These are phyloP conservation scores for Stipa capillata DNA, from an alignment of 176 grass and related monocot species.

Conservation along the genomic window DNA sequence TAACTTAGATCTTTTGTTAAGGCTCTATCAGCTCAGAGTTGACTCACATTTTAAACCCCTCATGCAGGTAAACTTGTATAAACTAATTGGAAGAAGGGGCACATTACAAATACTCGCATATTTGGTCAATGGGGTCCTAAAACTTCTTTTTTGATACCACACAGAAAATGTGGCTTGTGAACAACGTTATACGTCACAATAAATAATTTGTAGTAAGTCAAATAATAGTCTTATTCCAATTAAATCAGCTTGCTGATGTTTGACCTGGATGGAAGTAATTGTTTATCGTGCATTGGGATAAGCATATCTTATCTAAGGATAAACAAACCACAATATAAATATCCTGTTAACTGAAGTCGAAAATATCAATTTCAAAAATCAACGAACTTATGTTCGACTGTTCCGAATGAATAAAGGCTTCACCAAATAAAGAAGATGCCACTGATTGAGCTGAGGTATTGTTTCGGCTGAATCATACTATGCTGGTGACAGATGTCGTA, in stretches of 20 bases:
- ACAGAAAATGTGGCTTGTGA: neutral
- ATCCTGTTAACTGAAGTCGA: neutral
- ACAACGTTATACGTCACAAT: neutral
- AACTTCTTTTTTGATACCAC: neutral
- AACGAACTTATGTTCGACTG: constrained; percentile 2
- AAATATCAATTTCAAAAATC: too few relatives aligned
- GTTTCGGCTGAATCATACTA: constrained; percentile 11
- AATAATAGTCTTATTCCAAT: constrained; percentile 5
- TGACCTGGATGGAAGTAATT: neutral
- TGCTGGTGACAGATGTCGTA: too few relatives aligned
- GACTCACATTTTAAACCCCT: neutral
- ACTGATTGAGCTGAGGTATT: constrained; percentile 28
- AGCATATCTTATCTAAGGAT: neutral
- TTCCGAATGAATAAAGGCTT: constrained; percentile 4
- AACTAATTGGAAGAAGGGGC: neutral
- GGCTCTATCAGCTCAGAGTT: constrained; percentile 8
- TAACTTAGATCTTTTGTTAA: constrained; percentile 8
- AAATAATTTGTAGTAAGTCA: neutral
- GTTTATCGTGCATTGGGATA: constrained; percentile 3
- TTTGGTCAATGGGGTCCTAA: constrained; percentile 7
- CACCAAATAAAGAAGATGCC: neutral
- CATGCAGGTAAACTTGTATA: neutral
- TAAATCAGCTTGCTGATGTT: constrained; percentile 16
- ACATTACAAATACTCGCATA: neutral
- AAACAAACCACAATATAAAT: neutral